Conservation (phyloP, 768 basidiomycete genomes). For the Kwoniella sp. region DNA sequence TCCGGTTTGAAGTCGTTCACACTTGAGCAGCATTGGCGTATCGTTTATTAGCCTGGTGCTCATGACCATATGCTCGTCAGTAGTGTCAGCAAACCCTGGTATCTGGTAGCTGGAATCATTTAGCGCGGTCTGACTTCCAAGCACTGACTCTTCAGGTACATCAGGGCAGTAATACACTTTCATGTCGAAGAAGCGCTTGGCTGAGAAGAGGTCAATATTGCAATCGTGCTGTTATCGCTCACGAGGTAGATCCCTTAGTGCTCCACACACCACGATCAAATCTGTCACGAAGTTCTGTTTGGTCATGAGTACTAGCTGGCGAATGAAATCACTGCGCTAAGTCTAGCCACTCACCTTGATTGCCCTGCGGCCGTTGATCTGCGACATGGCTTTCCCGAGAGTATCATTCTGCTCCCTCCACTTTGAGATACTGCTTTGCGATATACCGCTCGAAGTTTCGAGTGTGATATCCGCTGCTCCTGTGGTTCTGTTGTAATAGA, state of each 20-base stretch:
- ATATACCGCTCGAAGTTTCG: no score
- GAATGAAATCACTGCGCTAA: neutral
- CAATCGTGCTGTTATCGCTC: neutral
- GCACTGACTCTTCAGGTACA: conserved; percentile 10
- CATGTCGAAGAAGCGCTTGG: conserved; percentile 10
- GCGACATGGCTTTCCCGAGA: neutral
- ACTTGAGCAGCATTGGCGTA: neutral
- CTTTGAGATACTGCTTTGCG: no score
- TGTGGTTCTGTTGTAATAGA: conserved; percentile 6
- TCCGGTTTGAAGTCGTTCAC: conserved; percentile 3
- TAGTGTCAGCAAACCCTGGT: conserved; percentile 4
- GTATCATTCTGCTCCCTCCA: neutral
- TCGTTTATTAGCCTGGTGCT: neutral
- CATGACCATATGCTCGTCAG: neutral
- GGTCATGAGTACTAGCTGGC: no score
- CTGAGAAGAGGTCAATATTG: neutral
- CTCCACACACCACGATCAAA: neutral
- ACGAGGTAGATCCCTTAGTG: conserved; percentile 21
- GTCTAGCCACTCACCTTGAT: conserved; percentile 4
- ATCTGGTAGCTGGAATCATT: conserved; percentile 13
- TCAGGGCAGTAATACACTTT: conserved; percentile 19
- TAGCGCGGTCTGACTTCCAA: no score
- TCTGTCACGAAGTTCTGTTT: neutral
- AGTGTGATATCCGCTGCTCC: no score
- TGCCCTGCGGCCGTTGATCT: neutral